Conservation (phyloP, 208 protist species). For the Trichomonas tenax region DNA sequence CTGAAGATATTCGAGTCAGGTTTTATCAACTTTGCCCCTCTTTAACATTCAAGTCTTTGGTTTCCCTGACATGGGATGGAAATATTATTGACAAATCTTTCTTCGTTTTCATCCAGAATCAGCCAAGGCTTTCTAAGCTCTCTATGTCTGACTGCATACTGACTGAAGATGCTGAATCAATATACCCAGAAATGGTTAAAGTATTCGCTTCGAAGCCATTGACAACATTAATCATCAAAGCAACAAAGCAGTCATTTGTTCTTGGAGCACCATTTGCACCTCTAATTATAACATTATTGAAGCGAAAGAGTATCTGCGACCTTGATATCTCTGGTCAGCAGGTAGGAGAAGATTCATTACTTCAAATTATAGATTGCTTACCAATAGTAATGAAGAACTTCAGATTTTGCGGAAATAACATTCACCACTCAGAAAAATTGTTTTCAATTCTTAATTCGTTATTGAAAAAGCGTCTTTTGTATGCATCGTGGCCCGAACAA, state of each 20-base stretch:
- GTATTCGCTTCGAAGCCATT: background rate
- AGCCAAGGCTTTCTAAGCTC: background rate
- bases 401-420: background rate
- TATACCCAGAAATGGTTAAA: background rate
- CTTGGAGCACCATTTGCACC: background rate
- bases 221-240: background rate
- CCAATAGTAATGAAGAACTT: background rate
- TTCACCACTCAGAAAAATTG: background rate
- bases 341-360: background rate
- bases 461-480: background rate
- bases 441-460: background rate
- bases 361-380: background rate
- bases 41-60: background rate
- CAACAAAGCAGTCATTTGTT: background rate
- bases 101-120: background rate
- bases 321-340: background rate
- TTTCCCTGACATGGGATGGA: background rate
- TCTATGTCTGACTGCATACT: background rate
- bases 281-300: background rate
- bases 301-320: background rate
- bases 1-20: background rate
- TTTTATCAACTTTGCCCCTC: background rate
- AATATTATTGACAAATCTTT: background rate
- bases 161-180: background rate
- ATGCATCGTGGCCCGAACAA: background rate